Base-by-base conservation (phyloP, 208 protist species). In the Trypanosoma mega region DNA sequence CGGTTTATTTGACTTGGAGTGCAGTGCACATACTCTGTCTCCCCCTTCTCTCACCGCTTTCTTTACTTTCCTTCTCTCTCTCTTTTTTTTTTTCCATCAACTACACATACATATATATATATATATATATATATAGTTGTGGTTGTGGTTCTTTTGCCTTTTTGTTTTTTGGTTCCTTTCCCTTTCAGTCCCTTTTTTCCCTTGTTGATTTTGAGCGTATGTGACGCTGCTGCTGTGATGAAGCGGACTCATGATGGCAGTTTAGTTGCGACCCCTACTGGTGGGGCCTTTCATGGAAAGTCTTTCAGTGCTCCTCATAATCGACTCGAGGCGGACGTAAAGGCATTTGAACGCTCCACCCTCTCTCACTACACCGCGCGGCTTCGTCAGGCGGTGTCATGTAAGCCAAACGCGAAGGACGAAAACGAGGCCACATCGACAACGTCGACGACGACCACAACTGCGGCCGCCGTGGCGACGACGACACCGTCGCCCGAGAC, bases 261-360 rank as follows among this genome's bases (percentile, higher is more conserved):
- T 68, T 33, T 53, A 8, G 16, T 20, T 21, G 63, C n/a, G 36
- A 48, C 63, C 33, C 61, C 39, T 9, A 39, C 11, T 18, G 51
- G 31, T 18, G 52, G n/a, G n/a, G n/a, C n/a, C n/a, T n/a, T n/a
- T n/a, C n/a, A 34, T 18, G 43, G 23, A 14, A 27, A n/a, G 18
- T 39, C 34, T 12, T 6, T 39, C 8, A 4, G 16, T 12, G 53
- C 46, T 6, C 53, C 53, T 23, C 27, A 52, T 5, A 52, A 12
- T 6, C 45, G 23, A 44, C 24, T 63, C 9, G 39, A 45, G 8
- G 43, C 41, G n/a, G 63, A 70, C 14, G 45, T 26, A 0, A 54
- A 53, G 21, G 54, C 33, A 2, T 70, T 63, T 63, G 29, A 58
- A 21, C 31, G 31, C 18, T 20, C 21, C 12, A 46, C 49, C 21